phyloP scores from a whole-genome alignment of 257 asterid species.

The Mentha longifolia region DNA sequence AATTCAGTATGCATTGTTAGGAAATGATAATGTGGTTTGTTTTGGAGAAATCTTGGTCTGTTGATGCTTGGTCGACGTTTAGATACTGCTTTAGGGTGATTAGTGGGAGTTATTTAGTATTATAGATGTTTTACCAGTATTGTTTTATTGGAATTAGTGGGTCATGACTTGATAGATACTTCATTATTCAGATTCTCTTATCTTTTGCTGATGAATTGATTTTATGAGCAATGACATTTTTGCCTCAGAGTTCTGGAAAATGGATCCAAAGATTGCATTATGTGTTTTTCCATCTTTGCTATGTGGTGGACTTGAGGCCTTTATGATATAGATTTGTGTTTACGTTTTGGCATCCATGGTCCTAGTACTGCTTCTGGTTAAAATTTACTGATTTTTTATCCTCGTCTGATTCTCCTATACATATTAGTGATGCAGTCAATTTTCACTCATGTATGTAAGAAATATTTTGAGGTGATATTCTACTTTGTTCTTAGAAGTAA shows the following conservation, averaged over 20 bases:
- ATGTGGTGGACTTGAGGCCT: constrained; percentile 14
- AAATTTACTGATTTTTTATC: neutral
- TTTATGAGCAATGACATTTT: neutral
- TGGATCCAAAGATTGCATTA: neutral
- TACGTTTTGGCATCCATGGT: constrained; percentile 5
- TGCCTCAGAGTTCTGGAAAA: neutral
- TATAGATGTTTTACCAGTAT: neutral
- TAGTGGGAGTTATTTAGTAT: neutral
- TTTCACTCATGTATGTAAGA: neutral
- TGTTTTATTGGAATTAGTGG: neutral
- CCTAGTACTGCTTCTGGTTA: constrained; percentile 7
- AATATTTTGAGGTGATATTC: constrained; percentile 4
- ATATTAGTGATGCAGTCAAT: neutral
- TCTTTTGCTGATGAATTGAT: constrained; percentile 1
- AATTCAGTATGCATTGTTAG: neutral
- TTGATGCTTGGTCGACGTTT: neutral
- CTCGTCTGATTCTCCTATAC: neutral
- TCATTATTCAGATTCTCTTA: neutral
- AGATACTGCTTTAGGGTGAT: neutral
- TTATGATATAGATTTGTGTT: constrained; percentile 2
- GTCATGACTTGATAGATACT: neutral
- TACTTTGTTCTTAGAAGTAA: neutral
- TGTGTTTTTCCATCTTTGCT: constrained; percentile 7
- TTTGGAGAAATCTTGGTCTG: neutral
- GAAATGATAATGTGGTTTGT: neutral